A percentile compares a stretch with the other conserved stretches of the same genome.
These are phyloP conservation scores for Leccinum obscurum DNA, from an alignment of 768 basidiomycete genomes.

Conservation along the genomic window DNA sequence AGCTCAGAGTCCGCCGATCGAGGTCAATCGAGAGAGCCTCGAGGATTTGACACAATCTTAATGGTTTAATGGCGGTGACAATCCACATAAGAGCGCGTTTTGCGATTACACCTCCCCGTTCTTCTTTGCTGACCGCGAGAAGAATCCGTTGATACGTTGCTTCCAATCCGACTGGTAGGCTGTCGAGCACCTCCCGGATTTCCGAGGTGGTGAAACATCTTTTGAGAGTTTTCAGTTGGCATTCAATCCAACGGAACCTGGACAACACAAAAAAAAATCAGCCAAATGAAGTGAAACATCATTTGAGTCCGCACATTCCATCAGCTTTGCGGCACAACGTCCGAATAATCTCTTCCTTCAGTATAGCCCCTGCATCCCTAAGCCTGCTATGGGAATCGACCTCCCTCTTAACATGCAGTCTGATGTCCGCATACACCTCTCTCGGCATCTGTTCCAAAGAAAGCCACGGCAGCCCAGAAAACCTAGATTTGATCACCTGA, in stretches of 20 bases:
- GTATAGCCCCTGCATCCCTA: no score
- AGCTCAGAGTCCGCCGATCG: not conserved
- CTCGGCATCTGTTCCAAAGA: no score
- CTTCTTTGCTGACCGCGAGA: not conserved
- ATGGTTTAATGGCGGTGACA: not conserved
- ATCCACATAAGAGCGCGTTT: not conserved
- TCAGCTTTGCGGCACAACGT: slow-evolving; percentile 2
- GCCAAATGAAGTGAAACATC: not conserved
- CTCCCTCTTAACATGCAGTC: no score
- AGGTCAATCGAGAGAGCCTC: not conserved
- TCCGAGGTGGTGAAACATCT: not conserved
- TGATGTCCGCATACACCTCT: no score
- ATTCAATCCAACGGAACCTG: not conserved
- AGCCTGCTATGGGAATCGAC: no score
- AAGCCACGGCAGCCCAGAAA: no score
- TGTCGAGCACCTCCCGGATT: not conserved
- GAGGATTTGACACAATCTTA: not conserved
- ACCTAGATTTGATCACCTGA: no score
- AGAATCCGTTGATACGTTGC: not conserved
- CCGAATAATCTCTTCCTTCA: slow-evolving; percentile 6
- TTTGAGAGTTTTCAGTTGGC: not conserved
- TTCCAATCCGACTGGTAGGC: not conserved
- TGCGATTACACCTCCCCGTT: not conserved
- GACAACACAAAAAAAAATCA: not conserved
- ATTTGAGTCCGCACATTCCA: slow-evolving; percentile 10